Base-by-base conservation (phyloP, 495 filamentous ascomycete genomes). In the Endocarpon pusillum region DNA sequence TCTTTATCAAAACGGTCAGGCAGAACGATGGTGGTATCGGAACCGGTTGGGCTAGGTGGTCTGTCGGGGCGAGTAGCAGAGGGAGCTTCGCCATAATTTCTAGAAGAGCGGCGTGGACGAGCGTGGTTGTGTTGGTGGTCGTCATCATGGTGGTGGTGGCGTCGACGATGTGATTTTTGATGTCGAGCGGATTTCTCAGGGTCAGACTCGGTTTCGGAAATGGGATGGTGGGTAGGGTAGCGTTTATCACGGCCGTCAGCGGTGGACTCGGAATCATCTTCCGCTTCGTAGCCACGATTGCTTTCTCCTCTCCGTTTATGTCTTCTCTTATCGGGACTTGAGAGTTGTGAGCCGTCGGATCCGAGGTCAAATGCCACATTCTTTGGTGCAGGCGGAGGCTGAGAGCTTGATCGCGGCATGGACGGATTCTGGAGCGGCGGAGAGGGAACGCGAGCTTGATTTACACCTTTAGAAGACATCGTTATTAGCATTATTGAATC, bases 1-100 rank as follows among this genome's bases (percentile, higher is more conserved):
- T 74, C 53, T 4, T 53, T 42, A 39, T 82, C 75, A 40, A 84
- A 82, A 0, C 78, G 63, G 27, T 71, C 64, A 0, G 78, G 78
- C 0, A 84, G 42, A 4, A 67, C 62, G 21, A 67, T 49, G 3
- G 65, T 68, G 17, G 62, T 53, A 18, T 67, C 62, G 3, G 58
- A 61, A 16, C 53, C 51, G 1, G 53, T 5, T 5, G 28, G 28
- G 4, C 14, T n/a, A 31, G 12, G 28, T 15, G 12, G 5, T 31
- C 12, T 5, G 12, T 14, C 12, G 5, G 5, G 28, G 14, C 12
- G 28, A 31, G 28, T 31, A 31, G 28, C 12, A 31, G 28, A 31
- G 28, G 12, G 28, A 6, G 28, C 12, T 6, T 31, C 5, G 12
- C 12, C 12, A 31, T 31, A n/a, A 14, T 31, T 17, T n/a, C 28